phyloP scores from a whole-genome alignment of 2,329 filamentous ascomycete species.

The Teratosphaeria epicoccoides region DNA sequence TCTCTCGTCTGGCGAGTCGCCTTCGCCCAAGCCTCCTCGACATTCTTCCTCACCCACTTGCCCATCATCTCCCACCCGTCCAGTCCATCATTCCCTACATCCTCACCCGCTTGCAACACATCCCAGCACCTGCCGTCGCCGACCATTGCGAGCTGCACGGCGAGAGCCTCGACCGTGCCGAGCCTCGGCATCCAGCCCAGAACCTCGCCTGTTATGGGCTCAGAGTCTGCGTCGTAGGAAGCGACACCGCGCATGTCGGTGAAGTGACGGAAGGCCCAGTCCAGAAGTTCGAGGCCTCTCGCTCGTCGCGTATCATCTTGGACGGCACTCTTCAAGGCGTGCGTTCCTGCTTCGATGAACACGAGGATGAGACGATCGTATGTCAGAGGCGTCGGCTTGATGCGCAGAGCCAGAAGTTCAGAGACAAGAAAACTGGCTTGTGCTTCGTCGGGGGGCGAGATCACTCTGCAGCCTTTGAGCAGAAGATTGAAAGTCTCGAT shows the following conservation, averaged over 20 bases:
- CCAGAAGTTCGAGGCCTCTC: slow-evolving; percentile 17
- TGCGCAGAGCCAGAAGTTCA: slow-evolving; percentile 48
- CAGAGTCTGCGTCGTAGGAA: not conserved
- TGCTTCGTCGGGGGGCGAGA: slow-evolving; percentile 33
- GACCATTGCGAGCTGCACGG: slow-evolving; percentile 14
- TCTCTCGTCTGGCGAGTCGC: not conserved
- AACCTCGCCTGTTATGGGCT: not conserved
- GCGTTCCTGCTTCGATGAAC: slow-evolving; percentile 30
- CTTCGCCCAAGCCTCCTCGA: slow-evolving; percentile 17
- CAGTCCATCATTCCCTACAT: slow-evolving; percentile 12
- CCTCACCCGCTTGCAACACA: slow-evolving; percentile 23
- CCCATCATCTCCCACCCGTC: slow-evolving; percentile 21
- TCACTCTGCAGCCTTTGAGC: slow-evolving; percentile 19
- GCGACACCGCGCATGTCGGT: slow-evolving; percentile 22
- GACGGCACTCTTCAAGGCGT: slow-evolving; percentile 5
- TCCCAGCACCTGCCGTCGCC: slow-evolving; percentile 26
- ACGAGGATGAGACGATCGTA: slow-evolving; percentile 53
- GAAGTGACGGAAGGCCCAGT: slow-evolving; percentile 24
- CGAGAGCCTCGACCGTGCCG: slow-evolving; percentile 21
- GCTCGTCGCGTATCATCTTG: not conserved
- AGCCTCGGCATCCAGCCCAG: slow-evolving; percentile 23
- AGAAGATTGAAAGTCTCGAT: slow-evolving; percentile 53
- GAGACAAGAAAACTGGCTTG: slow-evolving; percentile 51
- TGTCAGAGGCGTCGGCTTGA: slow-evolving; percentile 47
- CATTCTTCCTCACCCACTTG: slow-evolving; percentile 14